Base-by-base conservation (phyloP, 768 basidiomycete genomes). In the Pisolithus marmoratus region DNA sequence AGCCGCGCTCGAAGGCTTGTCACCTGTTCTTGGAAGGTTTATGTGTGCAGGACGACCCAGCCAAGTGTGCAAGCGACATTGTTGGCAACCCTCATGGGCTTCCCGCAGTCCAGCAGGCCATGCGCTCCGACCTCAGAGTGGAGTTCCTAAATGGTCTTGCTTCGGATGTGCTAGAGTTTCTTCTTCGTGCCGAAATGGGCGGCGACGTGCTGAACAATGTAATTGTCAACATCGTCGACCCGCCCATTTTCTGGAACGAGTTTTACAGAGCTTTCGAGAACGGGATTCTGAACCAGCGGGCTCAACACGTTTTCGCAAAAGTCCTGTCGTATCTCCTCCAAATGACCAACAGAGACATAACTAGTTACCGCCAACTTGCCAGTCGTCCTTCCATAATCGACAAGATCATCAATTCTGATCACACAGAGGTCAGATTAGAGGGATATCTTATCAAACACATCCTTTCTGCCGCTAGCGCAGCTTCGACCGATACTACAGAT, bases 271-370 rank as follows among this genome's bases (percentile, higher is more conserved):
- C 71, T 17, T 77, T 75, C 29, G 58, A 67, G 27, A 61, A 58
- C 17, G 63, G 65, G 15, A 55, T 59, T 5, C 60, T 79, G 20
- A 51, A 64, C 42, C 63, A 70, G 19, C 45, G 61, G 8, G 73
- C 68, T 0, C 70, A 78, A 53, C 48, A 41, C 20, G 61, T 61
- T 9, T 79, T 81, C 53, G 77, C 72, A 0, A 75, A 71, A 72
- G 66, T 82, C n/a, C 70, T 84, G 4, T 64, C 74, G 17, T 69
- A 78, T 50, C 72, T 84, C 23, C 57, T 77, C n/a, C 61, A 58
- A 20, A 65, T 79, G 23, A 68, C 76, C 1, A 64, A 56, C 5
- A 68, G 68, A 15, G 52, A 63, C 5, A 67, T 68, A 0, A 62
- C 59, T 3, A 58, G 63, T 1, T 78, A 79, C 54, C 73, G 71